Evolutionary conservation across 1,139 yeast genomes (phyloP), one percentile per base, ranked within the genome.

Genomic region (Yamadazyma triangularis): DNA sequence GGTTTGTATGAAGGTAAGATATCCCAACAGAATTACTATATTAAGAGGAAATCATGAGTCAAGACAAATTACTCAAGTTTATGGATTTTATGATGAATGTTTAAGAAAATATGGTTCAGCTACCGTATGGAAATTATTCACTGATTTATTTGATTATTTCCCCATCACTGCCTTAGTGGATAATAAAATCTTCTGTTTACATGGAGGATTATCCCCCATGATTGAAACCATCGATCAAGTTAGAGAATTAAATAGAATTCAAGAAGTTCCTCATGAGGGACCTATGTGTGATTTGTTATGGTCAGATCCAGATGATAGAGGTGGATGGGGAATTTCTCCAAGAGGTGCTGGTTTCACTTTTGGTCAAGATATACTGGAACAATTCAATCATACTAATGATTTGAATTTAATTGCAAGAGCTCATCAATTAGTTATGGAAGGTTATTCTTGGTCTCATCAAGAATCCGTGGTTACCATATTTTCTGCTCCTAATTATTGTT

Each of bases 181-280:
- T 53, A 82, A 84, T 60, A 80, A 79, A 45, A 83, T 91, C 28
- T 88, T 91, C 62, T 91, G 98, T 60, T 79, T 91, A 35, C 98
- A 91, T 64, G 98, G 98, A 29, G 98, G 98, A 2, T 71, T 91
- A 40, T 85, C 95, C 15, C 98, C 98, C 32, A 88, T 86, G 70
- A 81, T 93, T 47, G 86, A 84, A 49, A 77, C 88, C 27, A 77
- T 91, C 39, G 95, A 87, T 57, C 94, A 87, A 59, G 94, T 91
- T 35, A 70, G 95, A 44, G 79, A 81, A 41, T 76, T 88, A 40
- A 91, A 87, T 58, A 70, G 96, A 50, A 74, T 76, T 42, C 97
- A 91, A 63, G 98, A 91, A 62, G 97, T 91, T 31, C 98, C 98
- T 22, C 98, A 91, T 55, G 98, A 91, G 59, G 98, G 98, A 24